These are phyloP conservation scores for Celoporthe dispersa DNA, from an alignment of 2,329 filamentous ascomycete genomes.

Conservation along the genomic window DNA sequence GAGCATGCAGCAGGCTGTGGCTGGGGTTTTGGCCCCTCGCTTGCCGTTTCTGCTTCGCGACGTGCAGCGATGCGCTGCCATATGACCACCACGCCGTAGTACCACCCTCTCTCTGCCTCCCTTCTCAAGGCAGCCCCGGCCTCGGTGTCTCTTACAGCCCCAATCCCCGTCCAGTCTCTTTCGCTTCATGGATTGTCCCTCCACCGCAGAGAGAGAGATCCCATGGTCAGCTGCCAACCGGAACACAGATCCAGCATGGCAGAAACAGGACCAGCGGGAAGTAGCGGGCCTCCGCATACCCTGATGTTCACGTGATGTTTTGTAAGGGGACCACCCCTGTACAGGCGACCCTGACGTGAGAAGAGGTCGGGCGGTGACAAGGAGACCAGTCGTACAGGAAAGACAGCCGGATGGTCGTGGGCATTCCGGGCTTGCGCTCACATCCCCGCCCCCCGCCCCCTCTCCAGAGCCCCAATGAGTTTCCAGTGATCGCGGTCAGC, in stretches of 20 bases:
- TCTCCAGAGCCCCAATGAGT: constrained; percentile 4
- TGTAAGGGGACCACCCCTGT: constrained; percentile 26
- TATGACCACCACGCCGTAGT: not conserved
- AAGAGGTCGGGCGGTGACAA: constrained; percentile 7
- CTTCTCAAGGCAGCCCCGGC: not conserved
- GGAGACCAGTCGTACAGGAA: constrained; percentile 14
- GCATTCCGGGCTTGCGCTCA: constrained; percentile 12
- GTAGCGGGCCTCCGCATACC: constrained; percentile 24
- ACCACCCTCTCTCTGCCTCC: not conserved
- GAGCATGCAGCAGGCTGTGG: constrained; percentile 7
- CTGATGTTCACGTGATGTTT: constrained; percentile 26
- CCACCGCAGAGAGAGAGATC: constrained; percentile 9
- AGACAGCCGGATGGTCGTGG: not conserved
- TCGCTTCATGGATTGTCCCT: constrained; percentile 26
- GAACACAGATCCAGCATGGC: constrained; percentile 25
- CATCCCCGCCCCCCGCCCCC: not conserved
- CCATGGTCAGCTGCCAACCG: constrained; percentile 26
- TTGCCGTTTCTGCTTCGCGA: constrained; percentile 7
- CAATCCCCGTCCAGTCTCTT: constrained; percentile 13
- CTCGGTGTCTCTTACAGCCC: constrained; percentile 9
- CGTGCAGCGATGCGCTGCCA: not conserved
- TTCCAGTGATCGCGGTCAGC: not conserved
- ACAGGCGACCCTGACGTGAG: constrained; percentile 8
- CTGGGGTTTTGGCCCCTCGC: not conserved
- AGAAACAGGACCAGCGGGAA: constrained; percentile 28